phyloP scores from a whole-genome alignment of 257 asterid species.

The Ajuga chamaepitys region DNA sequence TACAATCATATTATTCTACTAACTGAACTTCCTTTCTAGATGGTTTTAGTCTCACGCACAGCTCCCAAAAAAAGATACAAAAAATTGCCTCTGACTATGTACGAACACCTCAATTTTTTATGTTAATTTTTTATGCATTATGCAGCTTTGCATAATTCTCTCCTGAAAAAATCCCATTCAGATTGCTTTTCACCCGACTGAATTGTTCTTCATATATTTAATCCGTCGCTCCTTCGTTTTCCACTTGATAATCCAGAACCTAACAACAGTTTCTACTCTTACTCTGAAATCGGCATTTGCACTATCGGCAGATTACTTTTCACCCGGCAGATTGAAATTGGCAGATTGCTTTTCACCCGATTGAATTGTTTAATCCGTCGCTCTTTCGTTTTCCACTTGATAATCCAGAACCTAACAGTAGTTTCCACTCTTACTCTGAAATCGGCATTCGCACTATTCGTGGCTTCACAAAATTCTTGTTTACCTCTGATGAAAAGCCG shows the following conservation, averaged over 20 bases:
- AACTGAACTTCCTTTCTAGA: not conserved
- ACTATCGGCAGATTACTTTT: too few species aligned
- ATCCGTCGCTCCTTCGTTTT: constrained; percentile 38
- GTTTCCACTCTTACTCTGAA: constrained; percentile 26
- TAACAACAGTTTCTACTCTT: constrained; percentile 30
- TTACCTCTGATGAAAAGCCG: constrained; percentile 30
- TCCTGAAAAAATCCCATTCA: constrained; percentile 18
- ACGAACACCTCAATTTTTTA: constrained; percentile 9
- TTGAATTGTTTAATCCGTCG: constrained; percentile 31
- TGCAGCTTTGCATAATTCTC: constrained; percentile 14
- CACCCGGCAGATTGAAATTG: too few species aligned
- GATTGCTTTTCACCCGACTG: not conserved
- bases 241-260: constrained; percentile 42
- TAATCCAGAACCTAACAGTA: constrained; percentile 32
- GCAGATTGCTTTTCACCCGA: too few species aligned
- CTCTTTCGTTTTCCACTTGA: constrained; percentile 44
- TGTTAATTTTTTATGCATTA: not conserved
- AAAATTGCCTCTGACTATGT: too few species aligned
- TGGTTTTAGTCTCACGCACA: not conserved
- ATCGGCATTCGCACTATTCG: not conserved
- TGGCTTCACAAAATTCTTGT: constrained; percentile 9
- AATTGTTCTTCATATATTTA: constrained; percentile 20
- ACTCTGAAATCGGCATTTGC: constrained; percentile 4
- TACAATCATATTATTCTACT: not conserved
- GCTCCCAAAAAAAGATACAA: not conserved